Evolutionary conservation across 768 basidiomycete species (phyloP).

Genomic region (Thelephora ganbajun): DNA sequence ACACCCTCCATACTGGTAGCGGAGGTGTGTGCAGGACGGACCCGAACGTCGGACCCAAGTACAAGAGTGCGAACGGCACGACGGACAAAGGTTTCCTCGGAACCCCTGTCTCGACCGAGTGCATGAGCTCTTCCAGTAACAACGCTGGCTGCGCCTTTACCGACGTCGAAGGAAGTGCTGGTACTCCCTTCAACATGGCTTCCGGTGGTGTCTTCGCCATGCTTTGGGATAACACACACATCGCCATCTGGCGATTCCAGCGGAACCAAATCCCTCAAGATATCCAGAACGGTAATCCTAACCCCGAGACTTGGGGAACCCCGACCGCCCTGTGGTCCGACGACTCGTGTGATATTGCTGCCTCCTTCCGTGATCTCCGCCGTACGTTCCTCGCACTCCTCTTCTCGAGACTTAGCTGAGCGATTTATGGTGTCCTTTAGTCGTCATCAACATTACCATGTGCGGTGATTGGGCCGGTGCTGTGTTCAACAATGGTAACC

Average conservation of each 20-base stretch:
- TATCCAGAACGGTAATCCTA: conserved; percentile 20
- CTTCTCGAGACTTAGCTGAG: conserved; percentile 15
- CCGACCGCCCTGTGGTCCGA: not conserved
- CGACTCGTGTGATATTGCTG: not conserved
- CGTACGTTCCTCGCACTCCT: not conserved
- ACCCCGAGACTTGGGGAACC: conserved; percentile 14
- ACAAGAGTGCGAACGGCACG: not conserved
- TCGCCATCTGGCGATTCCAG: conserved; percentile 34
- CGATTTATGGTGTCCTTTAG: no score
- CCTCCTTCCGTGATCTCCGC: conserved; percentile 12
- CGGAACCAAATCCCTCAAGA: conserved; percentile 23
- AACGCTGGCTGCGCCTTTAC: conserved; percentile 29
- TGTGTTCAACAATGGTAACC: not conserved
- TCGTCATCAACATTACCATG: conserved; percentile 13
- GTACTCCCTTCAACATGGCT: conserved; percentile 26
- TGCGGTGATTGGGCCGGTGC: not conserved
- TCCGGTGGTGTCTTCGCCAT: conserved; percentile 31
- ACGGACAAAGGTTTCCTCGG: conserved; percentile 13
- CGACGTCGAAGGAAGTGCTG: conserved; percentile 22
- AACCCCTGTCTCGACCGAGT: conserved; percentile 18
- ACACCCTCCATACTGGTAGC: not conserved
- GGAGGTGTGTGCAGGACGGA: conserved; percentile 21
- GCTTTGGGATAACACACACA: conserved; percentile 23
- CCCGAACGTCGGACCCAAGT: conserved; percentile 7
- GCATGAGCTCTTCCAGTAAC: conserved; percentile 16